Evolutionary conservation across 164 flowering plant genomes (phyloP).

Genomic region (Magnolia changhungtana): DNA sequence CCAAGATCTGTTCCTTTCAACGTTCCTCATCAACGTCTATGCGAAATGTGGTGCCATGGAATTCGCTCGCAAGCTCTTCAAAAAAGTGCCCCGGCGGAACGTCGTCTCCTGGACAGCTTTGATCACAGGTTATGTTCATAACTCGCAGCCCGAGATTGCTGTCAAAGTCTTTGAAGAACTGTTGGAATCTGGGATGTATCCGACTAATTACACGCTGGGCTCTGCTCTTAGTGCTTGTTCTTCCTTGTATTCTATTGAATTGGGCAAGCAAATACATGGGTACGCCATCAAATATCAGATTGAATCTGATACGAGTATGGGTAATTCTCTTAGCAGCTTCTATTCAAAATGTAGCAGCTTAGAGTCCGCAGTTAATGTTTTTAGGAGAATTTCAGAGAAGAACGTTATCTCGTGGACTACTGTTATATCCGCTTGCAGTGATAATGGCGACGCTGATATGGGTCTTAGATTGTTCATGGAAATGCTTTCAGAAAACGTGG

Average conservation of each 20-base stretch:
- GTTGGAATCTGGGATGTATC: constrained; percentile 63
- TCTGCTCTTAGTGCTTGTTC: constrained; percentile 61
- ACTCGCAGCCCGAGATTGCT: constrained; percentile 51
- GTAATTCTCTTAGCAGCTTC: constrained; percentile 66
- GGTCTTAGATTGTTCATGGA: constrained; percentile 43
- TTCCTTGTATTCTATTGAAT: constrained; percentile 28
- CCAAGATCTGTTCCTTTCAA: constrained; percentile 44
- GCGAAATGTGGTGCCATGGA: constrained; percentile 68
- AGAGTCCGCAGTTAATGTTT: constrained; percentile 52
- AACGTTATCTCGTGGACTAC: constrained; percentile 87
- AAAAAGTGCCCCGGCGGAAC: constrained; percentile 47
- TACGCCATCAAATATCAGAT: constrained; percentile 51
- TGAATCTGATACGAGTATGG: constrained; percentile 52
- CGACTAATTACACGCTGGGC: constrained; percentile 65
- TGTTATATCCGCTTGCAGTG: constrained; percentile 58
- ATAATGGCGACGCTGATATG: constrained; percentile 45
- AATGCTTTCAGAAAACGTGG: constrained; percentile 37
- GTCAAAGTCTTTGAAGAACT: constrained; percentile 46
- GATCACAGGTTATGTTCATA: constrained; percentile 70
- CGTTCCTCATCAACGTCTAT: constrained; percentile 63
- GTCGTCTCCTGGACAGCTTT: constrained; percentile 72
- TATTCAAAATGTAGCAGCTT: constrained; percentile 58
- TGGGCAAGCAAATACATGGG: constrained; percentile 70
- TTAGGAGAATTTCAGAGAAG: constrained; percentile 50
- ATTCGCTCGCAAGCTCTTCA: constrained; percentile 53